Evolutionary conservation across 2,329 filamentous ascomycete genomes (phyloP), one percentile per base, ranked within the genome.

Genomic region (Ophioceras dolichostomum): DNA sequence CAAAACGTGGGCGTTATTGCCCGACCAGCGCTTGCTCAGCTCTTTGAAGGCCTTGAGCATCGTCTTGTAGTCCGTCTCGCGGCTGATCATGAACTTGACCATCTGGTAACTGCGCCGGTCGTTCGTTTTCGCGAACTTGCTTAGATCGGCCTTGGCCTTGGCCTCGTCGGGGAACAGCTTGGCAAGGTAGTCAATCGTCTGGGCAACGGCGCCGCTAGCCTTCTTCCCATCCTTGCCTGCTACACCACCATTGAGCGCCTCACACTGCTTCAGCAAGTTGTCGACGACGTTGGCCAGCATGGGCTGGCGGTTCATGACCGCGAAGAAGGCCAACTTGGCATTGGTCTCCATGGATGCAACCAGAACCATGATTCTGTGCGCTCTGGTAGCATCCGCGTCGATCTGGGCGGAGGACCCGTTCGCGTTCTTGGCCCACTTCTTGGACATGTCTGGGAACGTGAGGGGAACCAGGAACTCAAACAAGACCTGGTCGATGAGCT

Each of bases 11-110:
- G 71, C 69, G 32, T 79, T 66, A 17, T 74, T 74, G 38, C 74
- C 70, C 47, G 88, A 81, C 26, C 93, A 70, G 40, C 87, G 79
- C 59, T 87, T 91, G 31, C 79, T 75, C 27, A 96, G 66, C 61
- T 98, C 91, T 58, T 86, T 91, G 49, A 95, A 83, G 2, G 89
- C 87, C 49, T 88, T 85, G 44, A 81, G 76, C 32, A 95, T 85
- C 28, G 85, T 94, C 49, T 86, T 82, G 57, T 94, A 96, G 52
- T 98, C 91, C 49, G 83, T 88, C 44, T 89, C 82, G 4, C 83
- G 77, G 21, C 79, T 80, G 54, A 88, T 85, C 37, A 86, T 78
- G 55, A 88, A 95, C 40, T 83, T 79, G 46, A 95, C 77, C 17
- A 98, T 74, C 50, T 93, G 83, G 57, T 95, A 96, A 49, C 76